Evolutionary conservation across 352 stramenopile genomes (phyloP).

Genomic region (Globisporangium iwayamae): DNA sequence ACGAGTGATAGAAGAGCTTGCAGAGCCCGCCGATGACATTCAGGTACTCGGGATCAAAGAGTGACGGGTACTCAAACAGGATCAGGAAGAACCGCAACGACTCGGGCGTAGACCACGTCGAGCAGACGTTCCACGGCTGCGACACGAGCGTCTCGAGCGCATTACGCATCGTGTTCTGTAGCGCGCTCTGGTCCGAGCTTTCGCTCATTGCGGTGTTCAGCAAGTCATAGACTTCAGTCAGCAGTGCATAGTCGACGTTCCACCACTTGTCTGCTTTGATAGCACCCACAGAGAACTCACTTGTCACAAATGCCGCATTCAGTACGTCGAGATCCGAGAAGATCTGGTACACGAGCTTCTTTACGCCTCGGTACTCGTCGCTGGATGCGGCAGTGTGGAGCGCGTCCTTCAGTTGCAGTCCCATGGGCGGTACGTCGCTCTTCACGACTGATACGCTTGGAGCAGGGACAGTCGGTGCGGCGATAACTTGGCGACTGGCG

Average conservation of each 20-base stretch:
- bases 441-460: constrained; percentile 1
- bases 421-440: constrained; percentile 22
- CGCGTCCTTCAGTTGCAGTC: constrained; percentile 36
- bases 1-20: constrained; percentile 66
- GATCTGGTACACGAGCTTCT: constrained; percentile 61
- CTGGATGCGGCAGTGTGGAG: constrained; percentile 35
- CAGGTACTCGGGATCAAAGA: constrained; percentile 79
- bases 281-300: neutral
- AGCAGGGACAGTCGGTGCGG: neutral
- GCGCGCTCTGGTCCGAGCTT: constrained; percentile 31
- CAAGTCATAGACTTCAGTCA: constrained; percentile 43
- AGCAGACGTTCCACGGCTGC: constrained; percentile 74
- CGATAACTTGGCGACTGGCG: neutral
- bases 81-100: constrained; percentile 66
- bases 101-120: constrained; percentile 46
- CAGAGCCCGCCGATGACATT: constrained; percentile 65
- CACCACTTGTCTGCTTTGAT: constrained; percentile 39
- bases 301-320: constrained; percentile 45
- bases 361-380: constrained; percentile 48
- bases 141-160: constrained; percentile 62
- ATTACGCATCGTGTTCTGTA: constrained; percentile 75
- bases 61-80: constrained; percentile 64
- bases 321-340: constrained; percentile 63
- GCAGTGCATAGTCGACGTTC: constrained; percentile 39
- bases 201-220: constrained; percentile 34